Evolutionary conservation across 768 basidiomycete genomes (phyloP), one percentile per base, ranked within the genome.

Genomic region (Wakefieldia striispora): DNA sequence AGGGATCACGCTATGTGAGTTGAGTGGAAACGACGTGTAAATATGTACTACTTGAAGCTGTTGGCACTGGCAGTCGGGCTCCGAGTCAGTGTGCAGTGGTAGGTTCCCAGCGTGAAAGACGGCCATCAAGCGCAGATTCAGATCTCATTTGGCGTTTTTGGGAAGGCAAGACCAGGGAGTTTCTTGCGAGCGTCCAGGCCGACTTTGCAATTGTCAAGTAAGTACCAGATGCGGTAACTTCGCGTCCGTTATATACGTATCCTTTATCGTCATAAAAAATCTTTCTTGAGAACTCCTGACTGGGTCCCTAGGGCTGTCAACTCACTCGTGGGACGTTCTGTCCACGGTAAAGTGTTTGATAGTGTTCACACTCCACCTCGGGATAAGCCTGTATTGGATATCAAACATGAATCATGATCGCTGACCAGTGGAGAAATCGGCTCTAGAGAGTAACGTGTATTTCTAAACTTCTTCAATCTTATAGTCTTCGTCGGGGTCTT

Each of bases 401-500:
- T 29, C 21, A 34, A 26, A 42, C 39, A 27, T 16, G 21, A 45
- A 10, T 19, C 41, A 36, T 16, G 17, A 39, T 48, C 33, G 35
- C 4, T 42, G 40, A 47, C n/a, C 19, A 10, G 37, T 13, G 10
- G 29, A 43, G 49, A 39, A 27, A 36, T 55, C 10, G 19, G 33
- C 34, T 48, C 39, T 38, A 33, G 34, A 35, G 45, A 44, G 34
- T 33, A 14, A 37, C 41, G 39, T 45, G 54, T 54, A 55, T 48
- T 44, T 55, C 65, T 76, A 91, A 39, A 93, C 77, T 69, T 91
- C 91, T 52, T 88, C 80, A 47, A 93, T 88, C 58, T 71, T 80
- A 61, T 78, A 72, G 59, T 91, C 88, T 51, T 88, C 87, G 40
- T 85, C 82, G 19, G 64, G 62, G 11, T 50, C 64, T 58, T 62